Evolutionary conservation across 352 stramenopile species (phyloP), one percentile per base, ranked within the genome.

Genomic region (Phytophthora pisi): DNA sequence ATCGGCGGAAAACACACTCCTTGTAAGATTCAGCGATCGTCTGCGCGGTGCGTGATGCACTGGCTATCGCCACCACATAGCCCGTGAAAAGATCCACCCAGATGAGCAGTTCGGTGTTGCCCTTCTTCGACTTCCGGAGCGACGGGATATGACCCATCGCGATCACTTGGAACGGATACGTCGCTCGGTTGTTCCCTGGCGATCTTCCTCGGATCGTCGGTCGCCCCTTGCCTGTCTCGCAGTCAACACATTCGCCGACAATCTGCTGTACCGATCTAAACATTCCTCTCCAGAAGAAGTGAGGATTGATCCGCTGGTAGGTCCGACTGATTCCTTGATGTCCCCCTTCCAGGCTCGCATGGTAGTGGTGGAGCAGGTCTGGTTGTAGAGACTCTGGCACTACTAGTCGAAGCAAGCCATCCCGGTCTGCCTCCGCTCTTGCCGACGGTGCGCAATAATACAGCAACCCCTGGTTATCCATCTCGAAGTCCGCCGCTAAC

Each of bases 261-360:
- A 30, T 52, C 2, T 26, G 23, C 8, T 61, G 54, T 8, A 61
- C 54, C 0, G 24, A 52, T 7, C 6, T 6, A 4, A 30, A 51
- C 10, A 52, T 23, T 16, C 54, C 40, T 0, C 3, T 26, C 40
- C 53, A 61, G 24, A 51, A 36, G 13, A 43, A 43, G 4, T 42
- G 24, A 13, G 13, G 9, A 10, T 24, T 40, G 5, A 52, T 15
- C 24, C 24, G 10, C 7, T 52, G 54, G 15, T 61, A 61, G 0
- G 40, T 61, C 1, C 54, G 54, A 26, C 38, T 38, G 2, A 61
- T 51, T 7, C 54, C 54, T 18, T 52, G 54, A 30, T 61, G 54
- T 2, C 54, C 54, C 0, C 54, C 51, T 18, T 47, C 30, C 51
- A 63, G n/a, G 15, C 57, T 71, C 7, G 10, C 28, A 2, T 34